Evolutionary conservation across 495 filamentous ascomycete species (phyloP).

Genomic region (Tuber umbilicatum): DNA sequence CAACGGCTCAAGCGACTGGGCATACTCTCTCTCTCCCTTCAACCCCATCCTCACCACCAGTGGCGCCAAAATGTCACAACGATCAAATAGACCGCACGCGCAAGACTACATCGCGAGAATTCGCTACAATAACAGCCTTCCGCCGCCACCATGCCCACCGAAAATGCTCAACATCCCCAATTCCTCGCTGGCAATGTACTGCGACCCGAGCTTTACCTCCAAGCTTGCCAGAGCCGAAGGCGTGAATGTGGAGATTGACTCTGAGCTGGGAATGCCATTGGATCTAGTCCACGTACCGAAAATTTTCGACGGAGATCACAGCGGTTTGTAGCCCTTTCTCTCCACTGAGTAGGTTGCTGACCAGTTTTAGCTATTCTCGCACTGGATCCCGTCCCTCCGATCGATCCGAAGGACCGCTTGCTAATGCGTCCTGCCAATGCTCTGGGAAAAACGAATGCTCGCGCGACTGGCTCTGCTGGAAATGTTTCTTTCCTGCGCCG

Average conservation of each 20-base stretch:
- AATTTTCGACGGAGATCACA: slow-evolving; percentile 90
- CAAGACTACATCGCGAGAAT: slow-evolving; percentile 96
- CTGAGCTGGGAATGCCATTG: slow-evolving; percentile 93
- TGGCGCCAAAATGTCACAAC: slow-evolving; percentile 25
- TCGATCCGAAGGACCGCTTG: slow-evolving; percentile 73
- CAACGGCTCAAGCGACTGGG: not conserved
- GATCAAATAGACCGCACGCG: slow-evolving; percentile 46
- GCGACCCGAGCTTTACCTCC: slow-evolving; percentile 77
- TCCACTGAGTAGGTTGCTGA: slow-evolving; percentile 26
- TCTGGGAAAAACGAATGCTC: slow-evolving; percentile 65
- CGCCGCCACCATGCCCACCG: slow-evolving; percentile 84
- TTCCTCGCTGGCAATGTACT: slow-evolving; percentile 79
- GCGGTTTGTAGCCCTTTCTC: slow-evolving; percentile 51
- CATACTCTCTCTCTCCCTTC: not conserved
- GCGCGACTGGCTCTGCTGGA: slow-evolving; percentile 55
- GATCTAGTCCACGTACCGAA: slow-evolving; percentile 91
- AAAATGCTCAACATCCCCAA: slow-evolving; percentile 96
- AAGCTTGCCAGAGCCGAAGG: slow-evolving; percentile 81
- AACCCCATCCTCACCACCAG: not conserved
- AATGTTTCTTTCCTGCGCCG: slow-evolving; percentile 83
- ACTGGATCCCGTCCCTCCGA: slow-evolving; percentile 57
- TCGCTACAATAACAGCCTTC: slow-evolving; percentile 88
- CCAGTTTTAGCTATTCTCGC: slow-evolving; percentile 65
- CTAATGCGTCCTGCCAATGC: slow-evolving; percentile 73
- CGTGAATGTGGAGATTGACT: slow-evolving; percentile 94